Evolutionary conservation across 208 protist species (phyloP).

Genomic region (Acanthamoeba castellanii): DNA sequence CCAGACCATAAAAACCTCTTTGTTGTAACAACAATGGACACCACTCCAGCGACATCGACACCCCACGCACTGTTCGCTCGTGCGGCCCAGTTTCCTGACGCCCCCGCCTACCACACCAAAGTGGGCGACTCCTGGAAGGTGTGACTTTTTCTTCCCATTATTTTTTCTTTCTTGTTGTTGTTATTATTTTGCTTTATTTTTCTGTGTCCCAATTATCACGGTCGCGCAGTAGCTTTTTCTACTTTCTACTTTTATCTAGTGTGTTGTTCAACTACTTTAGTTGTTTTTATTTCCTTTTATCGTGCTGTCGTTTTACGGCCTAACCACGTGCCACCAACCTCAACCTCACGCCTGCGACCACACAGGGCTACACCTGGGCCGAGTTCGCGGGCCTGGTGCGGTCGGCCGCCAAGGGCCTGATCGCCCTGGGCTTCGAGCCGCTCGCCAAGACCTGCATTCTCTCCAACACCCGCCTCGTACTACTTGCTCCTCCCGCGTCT

Average conservation of each 20-base stretch:
- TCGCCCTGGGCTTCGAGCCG: background rate
- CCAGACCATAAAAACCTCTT: no score
- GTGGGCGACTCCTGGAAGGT: background rate
- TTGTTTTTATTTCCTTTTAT: no score
- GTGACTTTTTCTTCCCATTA: background rate
- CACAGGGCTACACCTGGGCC: background rate
- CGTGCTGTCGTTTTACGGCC: no score
- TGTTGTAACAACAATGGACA: background rate
- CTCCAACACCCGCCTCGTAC: conserved; percentile 17
- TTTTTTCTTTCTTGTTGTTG: no score
- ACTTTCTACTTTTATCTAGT: background rate
- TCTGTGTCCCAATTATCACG: background rate
- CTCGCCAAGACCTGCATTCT: background rate
- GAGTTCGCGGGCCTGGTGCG: conserved; percentile 10
- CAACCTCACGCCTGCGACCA: background rate
- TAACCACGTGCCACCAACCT: no score
- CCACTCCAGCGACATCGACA: background rate
- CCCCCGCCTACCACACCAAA: conserved; percentile 27
- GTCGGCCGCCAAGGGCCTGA: background rate
- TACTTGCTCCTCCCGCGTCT: background rate
- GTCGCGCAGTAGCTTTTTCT: no score
- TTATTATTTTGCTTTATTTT: no score
- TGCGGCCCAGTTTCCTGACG: background rate
- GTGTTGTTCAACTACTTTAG: background rate
- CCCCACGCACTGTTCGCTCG: background rate